Evolutionary conservation across 305 asterid genomes (phyloP).

Genomic region (Fraxinus albicans): DNA sequence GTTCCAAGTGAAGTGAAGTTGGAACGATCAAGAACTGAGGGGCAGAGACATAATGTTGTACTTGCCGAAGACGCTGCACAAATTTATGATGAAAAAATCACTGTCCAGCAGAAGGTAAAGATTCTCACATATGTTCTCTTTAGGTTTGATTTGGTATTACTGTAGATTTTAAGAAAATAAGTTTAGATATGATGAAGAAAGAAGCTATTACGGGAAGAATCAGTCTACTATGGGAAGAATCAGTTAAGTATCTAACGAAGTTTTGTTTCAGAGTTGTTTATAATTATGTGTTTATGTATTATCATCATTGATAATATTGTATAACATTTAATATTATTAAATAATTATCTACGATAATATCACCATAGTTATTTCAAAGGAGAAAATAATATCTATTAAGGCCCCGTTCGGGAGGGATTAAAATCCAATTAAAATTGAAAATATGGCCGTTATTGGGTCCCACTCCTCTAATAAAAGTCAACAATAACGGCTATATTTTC

Average conservation of each 20-base stretch:
- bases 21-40: slow-evolving; percentile 70
- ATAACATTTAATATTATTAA: neutral
- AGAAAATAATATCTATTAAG: neutral
- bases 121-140: neutral
- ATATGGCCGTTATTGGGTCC: too few species aligned
- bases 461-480: too few species aligned
- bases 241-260: neutral
- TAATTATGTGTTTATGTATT: neutral
- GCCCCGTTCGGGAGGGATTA: too few species aligned
- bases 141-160: neutral
- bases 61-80: slow-evolving; percentile 71
- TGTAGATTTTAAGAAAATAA: neutral
- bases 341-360: neutral
- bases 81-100: slow-evolving; percentile 61
- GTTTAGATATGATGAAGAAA: neutral
- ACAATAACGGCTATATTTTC: too few species aligned
- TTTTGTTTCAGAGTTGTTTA: neutral
- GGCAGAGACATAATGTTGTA: slow-evolving; percentile 47
- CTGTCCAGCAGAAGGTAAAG: slow-evolving; percentile 75
- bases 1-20: slow-evolving; percentile 31
- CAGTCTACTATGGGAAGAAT: neutral
- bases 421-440: too few species aligned
- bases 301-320: neutral
- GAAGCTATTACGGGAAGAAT: neutral
- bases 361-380: neutral